phyloP scores from a whole-genome alignment of 371 early-diverging fungal species.

The Mucor racemosus region DNA sequence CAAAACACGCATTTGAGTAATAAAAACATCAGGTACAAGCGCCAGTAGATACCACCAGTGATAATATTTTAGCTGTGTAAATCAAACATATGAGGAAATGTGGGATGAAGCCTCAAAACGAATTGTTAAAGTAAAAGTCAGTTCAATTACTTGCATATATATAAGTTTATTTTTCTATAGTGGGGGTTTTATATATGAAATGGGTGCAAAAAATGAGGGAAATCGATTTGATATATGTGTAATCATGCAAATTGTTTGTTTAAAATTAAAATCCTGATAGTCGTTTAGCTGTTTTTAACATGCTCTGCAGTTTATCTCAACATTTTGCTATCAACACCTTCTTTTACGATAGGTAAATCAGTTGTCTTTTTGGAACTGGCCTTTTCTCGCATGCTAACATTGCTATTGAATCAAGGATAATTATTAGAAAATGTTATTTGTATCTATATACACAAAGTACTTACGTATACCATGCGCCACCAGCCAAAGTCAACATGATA shows the following conservation, averaged over 20 bases:
- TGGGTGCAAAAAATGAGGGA: background rate
- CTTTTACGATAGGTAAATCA: conserved; percentile 12
- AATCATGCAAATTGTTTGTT: conserved; percentile 2
- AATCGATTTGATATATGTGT: background rate
- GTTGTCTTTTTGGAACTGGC: background rate
- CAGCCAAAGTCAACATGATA: conserved; percentile 77
- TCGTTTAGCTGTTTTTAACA: background rate
- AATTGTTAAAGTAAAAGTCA: no score
- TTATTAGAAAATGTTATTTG: background rate
- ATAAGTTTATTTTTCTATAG: background rate
- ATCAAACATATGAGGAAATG: no score
- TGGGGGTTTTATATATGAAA: background rate
- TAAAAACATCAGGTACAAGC: no score
- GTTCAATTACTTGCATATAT: no score
- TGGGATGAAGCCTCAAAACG: no score
- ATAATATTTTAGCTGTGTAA: no score
- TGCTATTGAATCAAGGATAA: background rate
- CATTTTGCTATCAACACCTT: conserved; percentile 10
- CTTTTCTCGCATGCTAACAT: conserved; percentile 13
- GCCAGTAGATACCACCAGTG: no score
- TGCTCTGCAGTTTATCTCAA: conserved; percentile 7
- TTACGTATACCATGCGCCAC: conserved; percentile 72
- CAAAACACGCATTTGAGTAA: no score
- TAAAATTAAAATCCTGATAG: background rate
- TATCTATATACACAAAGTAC: background rate